Base-by-base conservation (phyloP, 441 rosid species). In the Codiaeum variegatum region DNA sequence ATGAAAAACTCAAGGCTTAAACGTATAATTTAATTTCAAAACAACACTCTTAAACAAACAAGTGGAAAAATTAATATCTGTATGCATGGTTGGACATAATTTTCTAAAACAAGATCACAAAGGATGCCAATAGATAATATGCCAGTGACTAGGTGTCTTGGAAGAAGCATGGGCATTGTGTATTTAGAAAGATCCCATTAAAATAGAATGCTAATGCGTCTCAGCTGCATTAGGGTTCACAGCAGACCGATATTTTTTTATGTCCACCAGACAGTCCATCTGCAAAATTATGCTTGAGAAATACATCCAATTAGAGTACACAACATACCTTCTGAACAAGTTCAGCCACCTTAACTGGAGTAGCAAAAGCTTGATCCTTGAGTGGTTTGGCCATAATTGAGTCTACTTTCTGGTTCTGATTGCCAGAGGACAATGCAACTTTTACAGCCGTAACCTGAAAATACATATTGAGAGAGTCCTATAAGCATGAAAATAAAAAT, bases 331-430 rank as follows among this genome's bases (percentile, higher is more conserved):
- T 92, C 76, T 86, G 96, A 82, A 94, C 90, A 80, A 94, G 89
- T 78, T 91, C 99, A 38, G 94, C 94, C 80, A 94, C 96, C 86
- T 91, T 92, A 73, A 88, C 98, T 55, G 98, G 96, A 74, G 93
- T 78, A 78, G 98, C 97, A 62, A 94, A 94, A 71, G 99, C 99
- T 79, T 91, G 98, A 72, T 92, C 97, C 85, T 88, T 95, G 49
- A 95, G 87, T 47, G 96, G 97, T 84, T 83, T 95, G 83, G 89
- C 71, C 95, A 88, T 90, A 67, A 85, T 86, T 8, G 92, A 85
- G 68, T 88, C 97, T 70, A 77, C 82, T 74, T 84, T 90, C 64
- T 88, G 81, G 77, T 81, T 90, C 80, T 88, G 93, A 74, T 80
- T 72, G 58, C 88, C 84, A 29, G 85, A 81, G 62, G 93, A 91